Evolutionary conservation across 2,329 filamentous ascomycete species (phyloP), one percentile per base, ranked within the genome.

Genomic region (Calonectria pteridis): DNA sequence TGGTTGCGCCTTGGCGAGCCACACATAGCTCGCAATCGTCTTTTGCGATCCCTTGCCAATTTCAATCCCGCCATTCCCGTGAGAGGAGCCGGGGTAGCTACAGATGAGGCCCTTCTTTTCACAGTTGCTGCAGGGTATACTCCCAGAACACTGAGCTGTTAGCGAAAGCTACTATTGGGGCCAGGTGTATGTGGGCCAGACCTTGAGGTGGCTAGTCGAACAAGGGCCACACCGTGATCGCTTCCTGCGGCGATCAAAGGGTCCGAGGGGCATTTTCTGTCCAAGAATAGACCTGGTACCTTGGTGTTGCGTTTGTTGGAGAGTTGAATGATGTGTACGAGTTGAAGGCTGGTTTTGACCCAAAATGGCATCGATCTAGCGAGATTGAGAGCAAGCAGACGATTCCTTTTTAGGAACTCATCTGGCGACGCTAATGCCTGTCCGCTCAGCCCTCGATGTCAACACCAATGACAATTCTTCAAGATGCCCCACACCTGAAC

Each of bases 161-260:
- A 43, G 67, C 46, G 20, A 20, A 4, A 23, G 10, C 5, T 11
- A 33, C 37, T 37, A 31, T 28, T n/a, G 14, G 7, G 16, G 26
- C 18, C 3, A 9, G 18, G 28, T 9, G 40, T 26, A 9, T 49
- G 49, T 16, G 55, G 51, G 13, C 51, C 77, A 11, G 58, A 82
- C 84, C 75, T 84, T 85, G 11, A 84, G 76, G 70, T 85, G 84
- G 64, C 83, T 83, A 29, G 70, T 62, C 4, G 78, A 77, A 53
- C 84, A 85, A 6, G 76, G 67, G 29, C 75, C 64, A 37, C 84
- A 85, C 14, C 83, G 79, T 2, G 80, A 84, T 35, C 81, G 77
- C 67, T 78, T 82, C 59, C 77, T 81, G 3, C 84, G 80, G 1
- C 77, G 59, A 65, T 85, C 84, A 43, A 84, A 85, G 2, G 83